phyloP scores from a whole-genome alignment of 2,329 filamentous ascomycete genomes.

The Hymenoscyphus repandus region DNA sequence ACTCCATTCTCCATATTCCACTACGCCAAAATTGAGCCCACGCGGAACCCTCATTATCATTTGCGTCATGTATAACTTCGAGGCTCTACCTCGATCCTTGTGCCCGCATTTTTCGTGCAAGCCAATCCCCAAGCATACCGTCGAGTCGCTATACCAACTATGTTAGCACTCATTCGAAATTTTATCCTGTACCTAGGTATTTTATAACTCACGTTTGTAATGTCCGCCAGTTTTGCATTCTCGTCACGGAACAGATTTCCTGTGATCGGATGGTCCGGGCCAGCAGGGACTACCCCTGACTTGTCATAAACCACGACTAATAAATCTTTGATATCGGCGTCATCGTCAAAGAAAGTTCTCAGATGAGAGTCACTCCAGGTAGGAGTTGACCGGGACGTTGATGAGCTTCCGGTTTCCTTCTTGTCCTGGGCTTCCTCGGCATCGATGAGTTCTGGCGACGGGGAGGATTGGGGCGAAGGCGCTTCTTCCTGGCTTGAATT shows the following conservation, averaged over 20 bases:
- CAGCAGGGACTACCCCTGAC: constrained; percentile 71
- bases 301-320: constrained; percentile 91
- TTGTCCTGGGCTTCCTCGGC: constrained; percentile 36
- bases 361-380: constrained; percentile 85
- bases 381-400: constrained; percentile 51
- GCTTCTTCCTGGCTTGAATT: constrained; percentile 65
- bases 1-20: constrained; percentile 10
- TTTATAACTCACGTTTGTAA: constrained; percentile 61
- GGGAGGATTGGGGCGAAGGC: constrained; percentile 57
- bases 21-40: constrained; percentile 12
- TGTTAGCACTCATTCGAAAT: constrained; percentile 19
- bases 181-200: background rate
- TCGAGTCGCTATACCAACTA: constrained; percentile 62
- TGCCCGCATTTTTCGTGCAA: constrained; percentile 62
- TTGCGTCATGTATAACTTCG: constrained; percentile 27
- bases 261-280: constrained; percentile 80
- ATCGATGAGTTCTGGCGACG: constrained; percentile 56
- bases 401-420: constrained; percentile 42
- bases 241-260: constrained; percentile 79
- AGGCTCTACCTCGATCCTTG: constrained; percentile 23
- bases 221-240: constrained; percentile 77
- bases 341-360: constrained; percentile 84
- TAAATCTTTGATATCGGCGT: constrained; percentile 82
- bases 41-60: constrained; percentile 20
- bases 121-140: constrained; percentile 76